Percentiles rank a stretch among this genome's conserved stretches.
These are phyloP conservation scores for Elaeagnus macrophylla DNA, from an alignment of 306 rosid species.

Conservation along the genomic window DNA sequence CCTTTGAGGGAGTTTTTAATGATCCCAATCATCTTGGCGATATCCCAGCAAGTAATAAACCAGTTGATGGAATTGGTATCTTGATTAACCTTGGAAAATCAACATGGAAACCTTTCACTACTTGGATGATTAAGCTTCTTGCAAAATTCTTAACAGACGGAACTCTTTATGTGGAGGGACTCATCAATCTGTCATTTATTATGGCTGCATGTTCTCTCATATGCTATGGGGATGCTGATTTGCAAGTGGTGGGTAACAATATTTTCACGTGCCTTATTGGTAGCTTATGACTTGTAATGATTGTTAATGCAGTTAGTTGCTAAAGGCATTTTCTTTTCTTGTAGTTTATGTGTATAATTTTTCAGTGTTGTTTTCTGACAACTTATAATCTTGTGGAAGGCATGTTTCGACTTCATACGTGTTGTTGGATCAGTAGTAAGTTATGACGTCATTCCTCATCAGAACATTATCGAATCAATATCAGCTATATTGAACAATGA, in stretches of 20 bases:
- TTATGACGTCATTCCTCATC: constrained; percentile 57
- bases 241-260: constrained; percentile 62
- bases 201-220: constrained; percentile 62
- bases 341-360: constrained; percentile 6
- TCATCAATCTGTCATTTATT: constrained; percentile 50
- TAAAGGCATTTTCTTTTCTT: background rate
- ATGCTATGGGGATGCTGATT: constrained; percentile 74
- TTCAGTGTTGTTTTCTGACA: constrained; percentile 21
- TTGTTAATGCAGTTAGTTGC: constrained; percentile 15
- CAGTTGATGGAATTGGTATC: constrained; percentile 55
- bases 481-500: constrained; percentile 55
- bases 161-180: constrained; percentile 79
- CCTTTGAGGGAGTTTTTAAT: constrained; percentile 33
- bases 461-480: constrained; percentile 58
- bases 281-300: background rate
- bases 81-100: constrained; percentile 46
- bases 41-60: constrained; percentile 45
- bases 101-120: constrained; percentile 75
- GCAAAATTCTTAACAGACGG: constrained; percentile 75
- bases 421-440: constrained; percentile 47
- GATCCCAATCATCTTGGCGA: constrained; percentile 54
- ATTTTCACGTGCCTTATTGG: constrained; percentile 8
- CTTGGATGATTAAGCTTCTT: constrained; percentile 76
- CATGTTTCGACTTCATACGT: constrained; percentile 72
- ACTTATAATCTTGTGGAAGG: constrained; percentile 50